Percentiles rank a stretch among this genome's conserved stretches.
These are phyloP conservation scores for Colletotrichum neosansevieriae DNA, from an alignment of 2,329 filamentous ascomycete species.

Conservation along the genomic window DNA sequence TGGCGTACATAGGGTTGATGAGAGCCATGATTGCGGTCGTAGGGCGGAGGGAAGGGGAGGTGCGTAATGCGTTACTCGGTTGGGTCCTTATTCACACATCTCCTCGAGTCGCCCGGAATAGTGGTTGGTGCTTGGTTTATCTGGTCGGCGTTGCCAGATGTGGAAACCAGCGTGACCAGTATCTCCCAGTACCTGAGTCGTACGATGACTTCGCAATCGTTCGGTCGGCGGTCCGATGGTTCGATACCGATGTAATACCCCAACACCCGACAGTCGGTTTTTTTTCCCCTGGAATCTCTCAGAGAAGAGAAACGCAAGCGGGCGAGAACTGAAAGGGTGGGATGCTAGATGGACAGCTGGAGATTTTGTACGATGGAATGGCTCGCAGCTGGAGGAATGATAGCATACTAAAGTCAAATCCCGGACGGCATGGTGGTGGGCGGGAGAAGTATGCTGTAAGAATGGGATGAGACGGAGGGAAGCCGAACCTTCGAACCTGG, in stretches of 20 bases:
- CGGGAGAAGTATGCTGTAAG: constrained; percentile 37
- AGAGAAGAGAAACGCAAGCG: not conserved
- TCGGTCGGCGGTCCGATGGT: constrained; percentile 39
- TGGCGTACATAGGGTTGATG: constrained; percentile 65
- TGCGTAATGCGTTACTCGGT: constrained; percentile 15
- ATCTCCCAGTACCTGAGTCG: constrained; percentile 35
- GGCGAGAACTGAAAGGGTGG: not conserved
- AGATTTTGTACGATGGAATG: constrained; percentile 36
- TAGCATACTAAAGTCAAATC: constrained; percentile 33
- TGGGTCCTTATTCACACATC: constrained; percentile 17
- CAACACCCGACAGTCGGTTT: constrained; percentile 21
- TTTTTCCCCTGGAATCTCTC: constrained; percentile 19
- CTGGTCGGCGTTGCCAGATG: not conserved
- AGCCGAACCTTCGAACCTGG: constrained; percentile 37
- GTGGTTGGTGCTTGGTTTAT: constrained; percentile 22
- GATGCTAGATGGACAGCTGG: constrained; percentile 23
- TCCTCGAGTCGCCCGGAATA: constrained; percentile 14
- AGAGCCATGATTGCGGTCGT: constrained; percentile 58
- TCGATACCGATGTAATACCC: constrained; percentile 32
- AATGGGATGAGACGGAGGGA: constrained; percentile 41
- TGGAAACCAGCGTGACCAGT: constrained; percentile 25
- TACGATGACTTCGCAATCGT: constrained; percentile 35
- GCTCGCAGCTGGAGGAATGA: constrained; percentile 26
- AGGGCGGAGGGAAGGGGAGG: not conserved
- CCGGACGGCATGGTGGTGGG: constrained; percentile 28